phyloP scores from a whole-genome alignment of 1,284 basidiomycete genomes.

The Rhodotorula sp. region DNA sequence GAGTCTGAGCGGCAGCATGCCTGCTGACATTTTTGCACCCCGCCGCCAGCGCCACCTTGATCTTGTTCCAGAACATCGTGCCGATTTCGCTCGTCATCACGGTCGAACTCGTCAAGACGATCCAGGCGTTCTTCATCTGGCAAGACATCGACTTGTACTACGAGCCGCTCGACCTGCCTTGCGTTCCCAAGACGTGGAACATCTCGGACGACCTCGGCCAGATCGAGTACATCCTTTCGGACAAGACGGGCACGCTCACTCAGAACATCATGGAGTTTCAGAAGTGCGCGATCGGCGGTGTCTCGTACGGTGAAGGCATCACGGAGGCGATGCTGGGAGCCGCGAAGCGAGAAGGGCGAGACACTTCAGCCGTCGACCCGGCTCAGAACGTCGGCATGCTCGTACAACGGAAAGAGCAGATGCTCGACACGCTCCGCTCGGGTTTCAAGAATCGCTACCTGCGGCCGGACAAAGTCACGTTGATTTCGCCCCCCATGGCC shows the following conservation, averaged over 20 bases:
- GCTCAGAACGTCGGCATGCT: conserved; percentile 60
- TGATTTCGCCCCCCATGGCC: conserved; percentile 81
- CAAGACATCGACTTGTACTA: conserved; percentile 98
- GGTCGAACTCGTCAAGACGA: conserved; percentile 96
- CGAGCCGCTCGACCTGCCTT: conserved; percentile 72
- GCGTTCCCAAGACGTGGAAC: conserved; percentile 96
- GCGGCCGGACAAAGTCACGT: conserved; percentile 75
- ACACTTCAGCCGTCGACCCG: conserved; percentile 61
- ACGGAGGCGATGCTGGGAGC: conserved; percentile 94
- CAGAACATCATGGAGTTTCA: conserved; percentile 98
- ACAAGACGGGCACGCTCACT: conserved; percentile 95
- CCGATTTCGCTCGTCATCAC: conserved; percentile 97
- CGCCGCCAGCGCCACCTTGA: conserved; percentile 59
- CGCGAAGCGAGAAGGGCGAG: conserved; percentile 73
- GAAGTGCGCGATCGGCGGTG: conserved; percentile 83
- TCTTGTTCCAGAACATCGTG: conserved; percentile 97
- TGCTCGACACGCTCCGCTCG: conserved; percentile 71
- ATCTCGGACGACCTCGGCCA: conserved; percentile 97
- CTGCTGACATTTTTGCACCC: neutral
- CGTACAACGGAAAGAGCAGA: conserved; percentile 68
- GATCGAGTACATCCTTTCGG: conserved; percentile 96
- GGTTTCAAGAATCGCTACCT: conserved; percentile 87
- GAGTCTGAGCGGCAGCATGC: conserved; percentile 54
- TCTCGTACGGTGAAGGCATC: conserved; percentile 85
- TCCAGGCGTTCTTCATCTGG: conserved; percentile 93